These are phyloP conservation scores for Blepharisma stoltei DNA, from an alignment of 73 alveolate species.

Conservation along the genomic window DNA sequence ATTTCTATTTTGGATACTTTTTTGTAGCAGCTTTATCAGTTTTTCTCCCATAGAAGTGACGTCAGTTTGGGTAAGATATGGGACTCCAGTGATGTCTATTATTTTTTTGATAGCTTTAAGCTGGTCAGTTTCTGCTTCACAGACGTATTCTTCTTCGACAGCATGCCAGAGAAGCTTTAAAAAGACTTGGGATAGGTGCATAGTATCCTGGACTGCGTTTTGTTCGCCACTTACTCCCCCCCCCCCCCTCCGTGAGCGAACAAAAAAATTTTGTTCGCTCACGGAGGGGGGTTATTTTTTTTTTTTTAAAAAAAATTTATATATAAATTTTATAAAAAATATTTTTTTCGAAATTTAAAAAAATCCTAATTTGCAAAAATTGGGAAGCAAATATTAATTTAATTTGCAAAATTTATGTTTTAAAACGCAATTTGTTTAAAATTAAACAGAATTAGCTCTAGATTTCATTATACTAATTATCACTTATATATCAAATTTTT, in stretches of 20 bases:
- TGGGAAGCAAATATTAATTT: no score
- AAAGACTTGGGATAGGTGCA: constrained; percentile 38
- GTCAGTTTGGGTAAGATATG: constrained; percentile 44
- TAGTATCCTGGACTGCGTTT: constrained; percentile 46
- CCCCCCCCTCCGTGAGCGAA: no score
- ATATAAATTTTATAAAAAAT: constrained; percentile 56
- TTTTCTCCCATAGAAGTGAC: constrained; percentile 46
- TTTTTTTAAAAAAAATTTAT: constrained; percentile 55
- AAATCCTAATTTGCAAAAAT: no score
- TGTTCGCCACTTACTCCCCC: constrained; percentile 58
- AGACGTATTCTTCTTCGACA: constrained; percentile 29
- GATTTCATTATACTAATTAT: no score
- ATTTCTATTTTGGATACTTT: neutral
- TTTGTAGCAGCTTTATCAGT: constrained; percentile 39
- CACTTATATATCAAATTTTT: no score
- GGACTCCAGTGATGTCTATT: constrained; percentile 41
- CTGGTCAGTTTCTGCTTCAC: constrained; percentile 19
- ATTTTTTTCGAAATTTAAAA: no score
- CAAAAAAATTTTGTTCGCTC: no score
- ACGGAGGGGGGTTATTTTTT: no score
- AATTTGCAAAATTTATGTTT: no score
- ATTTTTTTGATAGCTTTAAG: constrained; percentile 41
- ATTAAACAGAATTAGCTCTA: no score
- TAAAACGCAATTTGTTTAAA: no score
- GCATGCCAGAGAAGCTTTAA: constrained; percentile 48